These are phyloP conservation scores for Lignosus rhinocerotis DNA, from an alignment of 1,284 basidiomycete genomes.

Conservation along the genomic window DNA sequence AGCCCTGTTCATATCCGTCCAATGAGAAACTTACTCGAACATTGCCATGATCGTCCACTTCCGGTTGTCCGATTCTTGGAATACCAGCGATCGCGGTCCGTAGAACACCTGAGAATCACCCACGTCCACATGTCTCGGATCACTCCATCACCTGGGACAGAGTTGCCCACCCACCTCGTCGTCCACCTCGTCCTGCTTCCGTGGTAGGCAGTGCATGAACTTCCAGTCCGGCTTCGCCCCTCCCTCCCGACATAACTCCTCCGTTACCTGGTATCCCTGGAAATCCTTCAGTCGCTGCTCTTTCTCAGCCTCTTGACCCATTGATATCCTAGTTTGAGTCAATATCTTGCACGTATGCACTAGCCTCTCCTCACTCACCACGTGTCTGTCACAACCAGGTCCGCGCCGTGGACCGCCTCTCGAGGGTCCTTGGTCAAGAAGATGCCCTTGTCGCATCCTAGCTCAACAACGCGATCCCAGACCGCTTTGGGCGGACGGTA, in stretches of 20 bases:
- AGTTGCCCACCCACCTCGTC: constrained; percentile 65
- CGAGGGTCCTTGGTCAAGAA: constrained; percentile 78
- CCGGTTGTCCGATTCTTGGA: constrained; percentile 80
- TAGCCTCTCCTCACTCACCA: constrained; percentile 55
- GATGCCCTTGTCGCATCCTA: constrained; percentile 72
- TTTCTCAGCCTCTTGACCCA: constrained; percentile 98
- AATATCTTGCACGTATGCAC: not conserved
- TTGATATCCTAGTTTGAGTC: constrained; percentile 80
- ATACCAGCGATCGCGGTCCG: constrained; percentile 73
- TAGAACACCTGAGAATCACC: constrained; percentile 64
- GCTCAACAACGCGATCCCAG: constrained; percentile 73
- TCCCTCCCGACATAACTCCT: constrained; percentile 74
- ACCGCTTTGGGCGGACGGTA: constrained; percentile 83
- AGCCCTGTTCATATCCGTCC: constrained; percentile 4
- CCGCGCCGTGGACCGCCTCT: constrained; percentile 88
- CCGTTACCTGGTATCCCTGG: constrained; percentile 92
- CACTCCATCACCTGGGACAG: constrained; percentile 5
- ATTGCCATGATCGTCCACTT: constrained; percentile 94
- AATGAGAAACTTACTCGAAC: constrained; percentile 67
- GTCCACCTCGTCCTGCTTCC: constrained; percentile 92
- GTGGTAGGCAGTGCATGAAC: constrained; percentile 95
- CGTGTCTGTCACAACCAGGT: constrained; percentile 94
- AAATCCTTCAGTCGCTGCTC: constrained; percentile 88
- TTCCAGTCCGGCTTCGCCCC: constrained; percentile 90
- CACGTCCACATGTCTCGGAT: not conserved